These are phyloP conservation scores for Aurifilum marmelostoma DNA, from an alignment of 2,329 filamentous ascomycete genomes.

Conservation along the genomic window DNA sequence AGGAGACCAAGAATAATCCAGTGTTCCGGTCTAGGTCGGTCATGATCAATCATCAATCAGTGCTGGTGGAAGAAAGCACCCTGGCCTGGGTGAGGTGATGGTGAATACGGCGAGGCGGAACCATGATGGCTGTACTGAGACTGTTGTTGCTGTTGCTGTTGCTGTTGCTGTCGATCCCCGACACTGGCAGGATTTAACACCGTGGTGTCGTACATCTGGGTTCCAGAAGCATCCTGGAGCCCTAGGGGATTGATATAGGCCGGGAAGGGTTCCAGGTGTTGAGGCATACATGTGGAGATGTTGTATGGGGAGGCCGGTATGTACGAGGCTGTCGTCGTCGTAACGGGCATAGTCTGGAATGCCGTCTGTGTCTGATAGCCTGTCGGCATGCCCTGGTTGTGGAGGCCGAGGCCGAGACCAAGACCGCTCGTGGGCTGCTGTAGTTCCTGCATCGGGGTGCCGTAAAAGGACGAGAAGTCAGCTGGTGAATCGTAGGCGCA, in stretches of 20 bases:
- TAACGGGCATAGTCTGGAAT: conserved; percentile 40
- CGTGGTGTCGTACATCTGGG: conserved; percentile 39
- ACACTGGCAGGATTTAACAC: conserved; percentile 38
- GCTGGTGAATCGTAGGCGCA: conserved; percentile 31
- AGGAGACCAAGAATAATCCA: background rate
- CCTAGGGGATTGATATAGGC: conserved; percentile 25
- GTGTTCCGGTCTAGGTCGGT: background rate
- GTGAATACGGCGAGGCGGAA: conserved; percentile 47
- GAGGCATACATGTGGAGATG: conserved; percentile 35
- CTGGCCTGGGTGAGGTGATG: conserved; percentile 45
- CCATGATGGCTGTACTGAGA: conserved; percentile 43
- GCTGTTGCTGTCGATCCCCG: conserved; percentile 35
- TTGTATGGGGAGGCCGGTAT: conserved; percentile 36
- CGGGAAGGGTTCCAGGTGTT: conserved; percentile 32
- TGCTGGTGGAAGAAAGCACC: conserved; percentile 41
- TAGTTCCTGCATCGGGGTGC: conserved; percentile 23
- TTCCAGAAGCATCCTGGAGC: conserved; percentile 22
- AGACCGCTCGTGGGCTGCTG: conserved; percentile 13
- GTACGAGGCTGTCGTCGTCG: conserved; percentile 36
- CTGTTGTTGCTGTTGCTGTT: conserved; percentile 25
- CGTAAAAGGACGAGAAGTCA: conserved; percentile 24
- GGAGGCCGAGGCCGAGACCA: conserved; percentile 20
- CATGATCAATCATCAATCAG: conserved; percentile 12
- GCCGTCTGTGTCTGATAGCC: conserved; percentile 26
- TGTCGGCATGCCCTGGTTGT: conserved; percentile 22